Base-by-base conservation (phyloP, 371 early-diverging fungal genomes). In the Saksenaea vasiformis region DNA sequence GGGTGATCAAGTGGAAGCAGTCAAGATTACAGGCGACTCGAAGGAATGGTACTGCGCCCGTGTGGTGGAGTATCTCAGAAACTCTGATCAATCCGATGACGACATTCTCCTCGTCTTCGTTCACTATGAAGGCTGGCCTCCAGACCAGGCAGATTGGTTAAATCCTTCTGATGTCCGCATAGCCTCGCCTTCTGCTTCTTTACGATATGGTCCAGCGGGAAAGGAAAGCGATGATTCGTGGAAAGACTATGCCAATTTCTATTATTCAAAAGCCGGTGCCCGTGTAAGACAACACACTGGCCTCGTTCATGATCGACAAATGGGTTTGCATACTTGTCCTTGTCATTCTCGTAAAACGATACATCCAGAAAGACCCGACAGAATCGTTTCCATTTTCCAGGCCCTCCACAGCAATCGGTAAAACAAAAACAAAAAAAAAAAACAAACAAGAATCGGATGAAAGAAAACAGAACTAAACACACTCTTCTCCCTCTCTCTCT, bases 321-420 rank as follows among this genome's bases (percentile, higher is more conserved):
- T 85, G 85, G 65, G 75, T 19, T 66, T 83, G 39, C 87, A 87
- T 61, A 74, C 76, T 27, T 87, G 87, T 53, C 85, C 85, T 56
- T 87, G 87, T 65, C 78, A 83, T 51, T 83, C 85, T 27, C 77
- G 77, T 34, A 80, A 83, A 61, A 76, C 76, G 5, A 78, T 79
- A 28, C 89, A 89, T 59, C 89, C 89, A 17, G 89, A 89, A 60
- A 74, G 83, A 35, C 89, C 89, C 8, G 87, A 85, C 60, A 70
- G 89, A 26, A 75, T 89, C 17, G 54, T 58, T 22, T 74, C 73
- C 4, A 80, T 80, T 44, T 44, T 80, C 5, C 69, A 77, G 54
- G 63, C 73, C 47, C 62, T 80, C 39, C 73, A 77, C 58, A 56
- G 36, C n/a, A 64, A 81, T 56, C 77, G 75, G 81, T 80, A 69